Conservation (phyloP, 345 rosid genomes). For the Aurinia saxatilis region DNA sequence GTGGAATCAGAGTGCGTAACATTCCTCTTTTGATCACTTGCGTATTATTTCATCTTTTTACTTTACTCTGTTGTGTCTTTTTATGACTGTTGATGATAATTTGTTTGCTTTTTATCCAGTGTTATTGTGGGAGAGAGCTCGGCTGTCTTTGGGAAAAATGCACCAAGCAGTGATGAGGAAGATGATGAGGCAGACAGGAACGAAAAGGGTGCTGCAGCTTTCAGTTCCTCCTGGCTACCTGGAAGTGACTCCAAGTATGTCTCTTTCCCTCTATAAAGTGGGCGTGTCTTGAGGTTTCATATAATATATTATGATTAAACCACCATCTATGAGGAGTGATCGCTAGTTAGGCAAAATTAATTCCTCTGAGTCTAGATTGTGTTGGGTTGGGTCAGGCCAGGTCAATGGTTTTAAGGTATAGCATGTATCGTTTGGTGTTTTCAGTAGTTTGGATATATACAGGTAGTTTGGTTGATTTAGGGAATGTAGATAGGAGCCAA, state of each 20-base stretch:
- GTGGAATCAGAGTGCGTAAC: conserved; percentile 68
- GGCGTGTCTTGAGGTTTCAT: neutral
- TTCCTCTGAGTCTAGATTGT: neutral
- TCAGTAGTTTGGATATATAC: neutral
- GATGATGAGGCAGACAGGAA: conserved; percentile 44
- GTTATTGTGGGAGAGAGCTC: conserved; percentile 77
- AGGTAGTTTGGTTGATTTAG: neutral
- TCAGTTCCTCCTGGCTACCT: conserved; percentile 87
- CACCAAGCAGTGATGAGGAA: conserved; percentile 41
- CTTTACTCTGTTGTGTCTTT: neutral
- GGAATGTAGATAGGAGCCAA: neutral
- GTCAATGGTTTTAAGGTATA: neutral
- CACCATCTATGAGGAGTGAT: neutral
- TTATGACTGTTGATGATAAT: neutral
- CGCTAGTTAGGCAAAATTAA: neutral
- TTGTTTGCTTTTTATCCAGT: conserved; percentile 37
- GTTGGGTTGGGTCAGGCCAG: neutral
- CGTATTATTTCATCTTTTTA: neutral
- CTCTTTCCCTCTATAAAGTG: neutral
- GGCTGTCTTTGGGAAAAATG: conserved; percentile 44
- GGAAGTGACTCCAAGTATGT: conserved; percentile 55
- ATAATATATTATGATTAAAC: neutral
- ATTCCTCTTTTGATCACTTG: neutral
- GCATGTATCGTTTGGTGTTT: neutral
- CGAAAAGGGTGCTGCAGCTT: conserved; percentile 51